Evolutionary conservation across 1,139 yeast species (phyloP).

Genomic region (Hanseniaspora sp.): DNA sequence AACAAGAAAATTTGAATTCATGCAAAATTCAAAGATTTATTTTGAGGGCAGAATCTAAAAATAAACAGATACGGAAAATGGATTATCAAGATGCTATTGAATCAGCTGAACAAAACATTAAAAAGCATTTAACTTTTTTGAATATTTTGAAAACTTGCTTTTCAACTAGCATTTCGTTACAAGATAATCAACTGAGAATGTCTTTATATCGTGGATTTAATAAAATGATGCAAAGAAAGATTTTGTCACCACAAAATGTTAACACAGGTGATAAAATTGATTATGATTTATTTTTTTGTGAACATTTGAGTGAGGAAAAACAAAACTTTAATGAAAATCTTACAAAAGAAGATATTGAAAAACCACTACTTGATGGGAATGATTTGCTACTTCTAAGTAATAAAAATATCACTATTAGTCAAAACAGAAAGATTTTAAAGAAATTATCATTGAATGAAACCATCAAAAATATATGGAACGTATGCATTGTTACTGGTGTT

Average conservation of each 20-base stretch:
- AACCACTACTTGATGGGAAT: too few species aligned
- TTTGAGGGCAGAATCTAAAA: neutral
- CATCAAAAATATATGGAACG: constrained; percentile 61
- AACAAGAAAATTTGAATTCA: neutral
- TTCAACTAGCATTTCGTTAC: too few species aligned
- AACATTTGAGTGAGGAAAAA: too few species aligned
- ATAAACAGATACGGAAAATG: neutral
- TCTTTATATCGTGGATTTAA: constrained; percentile 3
- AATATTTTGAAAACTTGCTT: neutral
- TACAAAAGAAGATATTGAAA: neutral
- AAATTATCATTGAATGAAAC: constrained; percentile 61
- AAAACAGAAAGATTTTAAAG: constrained; percentile 60
- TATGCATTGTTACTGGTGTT: constrained; percentile 60
- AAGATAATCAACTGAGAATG: neutral
- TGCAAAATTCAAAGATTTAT: neutral
- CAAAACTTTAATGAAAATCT: neutral
- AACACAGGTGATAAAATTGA: neutral
- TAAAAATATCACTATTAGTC: constrained; percentile 38
- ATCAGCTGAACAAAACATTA: neutral
- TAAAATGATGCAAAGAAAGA: constrained; percentile 5
- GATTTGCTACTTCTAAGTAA: constrained; percentile 16
- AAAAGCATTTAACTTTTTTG: neutral
- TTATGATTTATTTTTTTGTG: neutral
- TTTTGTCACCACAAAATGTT: neutral
- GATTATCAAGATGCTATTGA: constrained; percentile 2